Base-by-base conservation (phyloP, 192 early-diverging fungal genomes). In the Podila verticillata region DNA sequence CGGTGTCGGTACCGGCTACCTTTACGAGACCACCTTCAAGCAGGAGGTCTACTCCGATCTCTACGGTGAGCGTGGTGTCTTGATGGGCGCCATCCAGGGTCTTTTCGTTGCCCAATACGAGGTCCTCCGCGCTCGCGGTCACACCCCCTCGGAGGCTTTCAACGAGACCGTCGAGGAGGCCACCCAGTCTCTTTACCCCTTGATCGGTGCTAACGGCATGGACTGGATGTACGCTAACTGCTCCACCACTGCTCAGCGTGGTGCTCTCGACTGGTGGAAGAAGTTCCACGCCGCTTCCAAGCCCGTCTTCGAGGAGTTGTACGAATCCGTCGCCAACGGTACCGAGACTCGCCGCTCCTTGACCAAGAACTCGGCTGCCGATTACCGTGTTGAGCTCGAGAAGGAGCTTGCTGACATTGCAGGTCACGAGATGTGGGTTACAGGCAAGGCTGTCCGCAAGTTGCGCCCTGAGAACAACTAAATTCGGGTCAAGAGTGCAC, bases 91-190 rank as follows among this genome's bases (percentile, higher is more conserved):
- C 72, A 99, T 99, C 83, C 95, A 99, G 86, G 97, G 97, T 62
- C 84, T 95, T 63, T 99, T 99, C 91, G 87, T 89, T 60, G 97
- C 97, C 26, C 97, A 99, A 85, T 99, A 97, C 89, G 97, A 99
- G 48, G 96, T 97, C 39, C 90, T 99, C 72, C 92, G 96, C 74
- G 91, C 95, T 61, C 91, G 93, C 74, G 97, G 96, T 70, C 96
- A 99, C 92, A 89, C 93, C 32, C 97, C 97, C 65, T 99, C 97
- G 32, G 97, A 99, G 86, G 97, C 97, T n/a, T 99, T 96, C 92
- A 99, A 99, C 90, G 97, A 99, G 88, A 99, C 97, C 67, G 97
- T 99, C 75, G 97, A 99, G 89, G 97, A 99, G 84, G 97, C 96
- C 60, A 99, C 97, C n/a, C 96, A 99, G 87, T 99, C 97, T 60